A percentile compares a stretch with the other conserved stretches of the same genome.
Evolutionary conservation across 345 rosid species (phyloP).

Genomic region (Isatis tinctoria): DNA sequence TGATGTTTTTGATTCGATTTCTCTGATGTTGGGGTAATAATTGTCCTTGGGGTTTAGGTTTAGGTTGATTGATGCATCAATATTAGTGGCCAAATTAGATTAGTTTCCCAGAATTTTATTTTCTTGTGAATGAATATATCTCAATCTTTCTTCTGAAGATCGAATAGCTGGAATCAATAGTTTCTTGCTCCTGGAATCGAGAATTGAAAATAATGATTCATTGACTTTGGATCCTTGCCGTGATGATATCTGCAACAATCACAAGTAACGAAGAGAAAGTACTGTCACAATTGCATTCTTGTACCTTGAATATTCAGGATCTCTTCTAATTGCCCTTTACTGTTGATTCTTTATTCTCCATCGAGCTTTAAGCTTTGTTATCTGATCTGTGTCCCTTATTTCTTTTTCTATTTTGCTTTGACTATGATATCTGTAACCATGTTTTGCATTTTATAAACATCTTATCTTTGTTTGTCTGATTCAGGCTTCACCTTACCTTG

Average conservation of each 20-base stretch:
- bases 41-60: neutral
- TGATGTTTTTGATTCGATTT: slow-evolving; percentile 1
- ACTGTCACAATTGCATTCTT: neutral
- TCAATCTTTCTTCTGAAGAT: neutral
- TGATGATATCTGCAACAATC: neutral
- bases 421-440: neutral
- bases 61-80: neutral
- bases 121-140: neutral
- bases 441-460: neutral
- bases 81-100: neutral
- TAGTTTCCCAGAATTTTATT: neutral
- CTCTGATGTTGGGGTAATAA: neutral
- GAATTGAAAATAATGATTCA: neutral
- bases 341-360: neutral
- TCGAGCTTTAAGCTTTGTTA: slow-evolving; percentile 12
- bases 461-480: slow-evolving; percentile 12
- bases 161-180: neutral
- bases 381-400: neutral
- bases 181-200: neutral
- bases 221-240: neutral
- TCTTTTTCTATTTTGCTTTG: neutral
- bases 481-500: slow-evolving; percentile 87
- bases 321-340: neutral
- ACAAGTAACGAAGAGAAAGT: neutral
- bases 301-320: neutral